A percentile compares a stretch with the other conserved stretches of the same genome.
Evolutionary conservation across 257 asterid genomes (phyloP).

Genomic region (Solanum boliviense): DNA sequence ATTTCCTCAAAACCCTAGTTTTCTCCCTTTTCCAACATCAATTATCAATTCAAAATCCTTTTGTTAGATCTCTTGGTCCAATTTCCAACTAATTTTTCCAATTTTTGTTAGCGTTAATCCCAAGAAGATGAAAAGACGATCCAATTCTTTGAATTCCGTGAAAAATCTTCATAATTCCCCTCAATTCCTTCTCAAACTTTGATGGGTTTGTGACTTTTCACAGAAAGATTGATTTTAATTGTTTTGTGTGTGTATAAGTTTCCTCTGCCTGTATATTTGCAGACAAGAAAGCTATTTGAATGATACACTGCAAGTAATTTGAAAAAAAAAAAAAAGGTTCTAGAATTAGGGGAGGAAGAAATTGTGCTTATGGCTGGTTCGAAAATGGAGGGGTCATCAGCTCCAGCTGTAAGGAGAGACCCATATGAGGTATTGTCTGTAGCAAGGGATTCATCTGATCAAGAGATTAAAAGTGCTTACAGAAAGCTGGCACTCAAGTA

Average conservation of each 20-base stretch:
- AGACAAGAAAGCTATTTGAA: background rate
- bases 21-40: background rate
- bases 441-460: constrained; percentile 82
- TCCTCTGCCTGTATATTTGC: constrained; percentile 9
- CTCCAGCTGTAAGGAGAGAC: constrained; percentile 71
- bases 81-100: background rate
- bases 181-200: background rate
- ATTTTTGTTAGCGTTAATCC: constrained; percentile 1
- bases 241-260: background rate
- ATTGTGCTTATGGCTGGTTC: constrained; percentile 27
- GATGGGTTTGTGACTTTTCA: background rate
- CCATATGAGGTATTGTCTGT: constrained; percentile 93
- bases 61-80: background rate
- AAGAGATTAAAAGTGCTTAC: constrained; percentile 93
- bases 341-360: background rate
- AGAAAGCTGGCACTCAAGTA: constrained; percentile 98
- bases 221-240: background rate
- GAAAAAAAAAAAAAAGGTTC: background rate
- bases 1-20: background rate
- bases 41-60: background rate
- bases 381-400: constrained; percentile 70
- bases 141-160: constrained; percentile 18
- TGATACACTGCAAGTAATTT: background rate
- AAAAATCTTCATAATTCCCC: constrained; percentile 4
- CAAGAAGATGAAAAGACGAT: constrained; percentile 13